These are phyloP conservation scores for Geotrichum reessii DNA, from an alignment of 1,139 yeast genomes.

Conservation along the genomic window DNA sequence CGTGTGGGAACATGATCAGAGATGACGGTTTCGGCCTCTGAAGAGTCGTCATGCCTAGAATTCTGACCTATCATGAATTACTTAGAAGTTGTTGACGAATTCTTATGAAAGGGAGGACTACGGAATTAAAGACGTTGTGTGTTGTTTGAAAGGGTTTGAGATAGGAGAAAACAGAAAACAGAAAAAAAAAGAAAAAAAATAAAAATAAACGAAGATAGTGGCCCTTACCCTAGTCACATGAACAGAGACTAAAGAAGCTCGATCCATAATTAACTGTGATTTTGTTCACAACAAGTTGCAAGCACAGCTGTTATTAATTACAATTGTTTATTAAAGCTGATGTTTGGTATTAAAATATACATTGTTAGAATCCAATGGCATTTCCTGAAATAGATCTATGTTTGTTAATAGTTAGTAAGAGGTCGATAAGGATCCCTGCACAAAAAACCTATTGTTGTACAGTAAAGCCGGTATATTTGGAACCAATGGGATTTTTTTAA, in stretches of 20 bases:
- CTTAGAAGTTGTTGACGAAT: neutral
- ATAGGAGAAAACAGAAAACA: neutral
- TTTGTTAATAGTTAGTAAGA: no score
- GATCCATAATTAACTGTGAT: neutral
- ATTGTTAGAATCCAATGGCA: no score
- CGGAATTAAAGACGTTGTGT: neutral
- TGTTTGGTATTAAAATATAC: no score
- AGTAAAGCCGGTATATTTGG: no score
- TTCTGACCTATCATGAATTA: neutral
- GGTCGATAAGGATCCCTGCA: no score
- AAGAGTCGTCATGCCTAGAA: conserved; percentile 22
- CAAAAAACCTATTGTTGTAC: no score
- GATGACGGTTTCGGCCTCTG: conserved; percentile 40
- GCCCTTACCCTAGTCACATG: neutral
- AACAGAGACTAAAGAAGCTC: neutral
- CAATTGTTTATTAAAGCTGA: no score
- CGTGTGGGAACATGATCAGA: conserved; percentile 23
- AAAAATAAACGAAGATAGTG: neutral
- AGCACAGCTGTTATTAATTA: neutral
- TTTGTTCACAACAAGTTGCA: neutral
- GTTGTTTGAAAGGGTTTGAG: neutral
- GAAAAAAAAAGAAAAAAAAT: neutral
- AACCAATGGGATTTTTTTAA: no score
- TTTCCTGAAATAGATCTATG: no score
- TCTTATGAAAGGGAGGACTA: neutral